Base-by-base conservation (phyloP, 345 rosid genomes). In the Salix caprea region DNA sequence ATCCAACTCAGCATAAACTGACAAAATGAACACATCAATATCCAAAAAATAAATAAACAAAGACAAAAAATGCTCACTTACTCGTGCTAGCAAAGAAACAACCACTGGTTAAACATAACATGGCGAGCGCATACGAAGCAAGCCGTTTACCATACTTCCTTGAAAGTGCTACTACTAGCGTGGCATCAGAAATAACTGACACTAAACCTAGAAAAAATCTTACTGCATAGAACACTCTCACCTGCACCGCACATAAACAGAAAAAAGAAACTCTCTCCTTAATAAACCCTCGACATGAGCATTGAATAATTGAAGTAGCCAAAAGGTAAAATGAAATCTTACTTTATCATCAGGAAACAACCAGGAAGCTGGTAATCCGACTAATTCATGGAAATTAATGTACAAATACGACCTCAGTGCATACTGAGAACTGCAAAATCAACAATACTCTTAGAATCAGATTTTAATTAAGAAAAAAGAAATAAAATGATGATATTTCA, bases 41-140 rank as follows among this genome's bases (percentile, higher is more conserved):
- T 65, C 28, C 56, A 24, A 1, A 78, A 62, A 69, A 56, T 9
- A 3, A 69, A 36, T 5, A 58, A 78, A 54, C 21, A 54, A 39
- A 18, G 73, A 54, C 23, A 7, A 15, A 44, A 62, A 46, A 50
- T 23, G 71, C 42, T 71, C 54, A 88, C 98, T 93, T 77, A 95
- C 99, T 95, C 74, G 99, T 96, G 87, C 96, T 96, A 64, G 98
- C 96, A 81, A 96, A 93, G 96, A 96, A 96, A 78, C 99, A 96
- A 28, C 99, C 99, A 72, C 97, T 96, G 78, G 98, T 90, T 77
- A 96, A 86, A 90, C 99, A 93, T 24, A 96, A 92, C 98, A 93
- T 96, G 7, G 98, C 98, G 65, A 93, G 89, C 24, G 96, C 86
- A 79, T 96, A 96, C 7, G 98, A 88, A 62, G 95, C 98, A 52